A percentile compares a stretch with the other conserved stretches of the same genome.
Evolutionary conservation across 495 filamentous ascomycete genomes (phyloP).

Genomic region (Aspergillus heteromorphus): DNA sequence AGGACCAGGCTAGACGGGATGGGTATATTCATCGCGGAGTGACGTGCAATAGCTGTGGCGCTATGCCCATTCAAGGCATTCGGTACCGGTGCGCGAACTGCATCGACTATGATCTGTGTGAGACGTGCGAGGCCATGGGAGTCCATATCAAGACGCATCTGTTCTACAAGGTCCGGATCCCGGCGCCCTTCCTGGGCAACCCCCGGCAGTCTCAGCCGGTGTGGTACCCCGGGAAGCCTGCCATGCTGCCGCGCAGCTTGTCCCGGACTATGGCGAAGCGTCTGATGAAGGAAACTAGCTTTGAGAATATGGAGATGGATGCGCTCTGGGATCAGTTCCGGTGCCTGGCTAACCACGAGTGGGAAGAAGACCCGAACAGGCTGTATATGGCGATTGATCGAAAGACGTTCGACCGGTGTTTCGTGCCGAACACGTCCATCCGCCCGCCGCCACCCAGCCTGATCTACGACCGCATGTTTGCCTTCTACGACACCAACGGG

Average conservation of each 20-base stretch:
- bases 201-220: conserved; percentile 66
- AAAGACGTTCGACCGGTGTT: conserved; percentile 82
- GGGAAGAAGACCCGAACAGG: conserved; percentile 72
- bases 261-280: conserved; percentile 56
- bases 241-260: conserved; percentile 57
- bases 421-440: conserved; percentile 74
- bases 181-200: conserved; percentile 61
- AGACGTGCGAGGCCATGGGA: conserved; percentile 78
- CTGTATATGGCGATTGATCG: conserved; percentile 81
- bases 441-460: conserved; percentile 75
- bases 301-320: conserved; percentile 79
- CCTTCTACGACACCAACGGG: conserved; percentile 87
- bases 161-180: conserved; percentile 87
- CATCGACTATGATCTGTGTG: conserved; percentile 85
- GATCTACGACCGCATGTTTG: conserved; percentile 92
- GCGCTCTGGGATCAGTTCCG: conserved; percentile 96
- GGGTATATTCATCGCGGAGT: conserved; percentile 94
- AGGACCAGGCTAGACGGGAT: conserved; percentile 74
- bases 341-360: conserved; percentile 81
- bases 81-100: conserved; percentile 91
- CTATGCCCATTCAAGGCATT: conserved; percentile 83
- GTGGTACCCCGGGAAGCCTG: conserved; percentile 88
- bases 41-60: conserved; percentile 80
- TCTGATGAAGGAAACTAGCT: conserved; percentile 65
- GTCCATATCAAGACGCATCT: conserved; percentile 88